Conservation (phyloP, 768 basidiomycete species). For the Gautieria morchelliformis region DNA sequence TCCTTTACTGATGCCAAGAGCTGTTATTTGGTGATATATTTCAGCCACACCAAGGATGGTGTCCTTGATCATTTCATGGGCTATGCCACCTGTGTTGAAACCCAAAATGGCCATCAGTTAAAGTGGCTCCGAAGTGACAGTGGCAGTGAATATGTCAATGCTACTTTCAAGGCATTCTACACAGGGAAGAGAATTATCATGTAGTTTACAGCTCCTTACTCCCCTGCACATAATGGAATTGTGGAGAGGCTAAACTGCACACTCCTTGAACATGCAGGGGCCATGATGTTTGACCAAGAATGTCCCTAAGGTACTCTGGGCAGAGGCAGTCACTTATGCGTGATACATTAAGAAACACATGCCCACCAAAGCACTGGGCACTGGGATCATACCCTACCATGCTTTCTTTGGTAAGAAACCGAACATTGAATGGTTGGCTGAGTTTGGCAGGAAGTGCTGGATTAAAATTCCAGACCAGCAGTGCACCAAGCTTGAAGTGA, state of each 20-base stretch:
- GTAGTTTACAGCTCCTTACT: slow-evolving; percentile 26
- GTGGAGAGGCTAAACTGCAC: neutral
- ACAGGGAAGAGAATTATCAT: slow-evolving; percentile 19
- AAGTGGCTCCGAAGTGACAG: neutral
- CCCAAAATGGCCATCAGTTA: neutral
- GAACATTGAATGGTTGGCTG: no score
- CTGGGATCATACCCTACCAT: slow-evolving; percentile 13
- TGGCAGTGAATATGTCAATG: slow-evolving; percentile 11
- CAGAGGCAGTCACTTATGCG: neutral
- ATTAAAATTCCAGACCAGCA: no score
- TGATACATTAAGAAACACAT: slow-evolving; percentile 5
- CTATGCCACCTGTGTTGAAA: neutral
- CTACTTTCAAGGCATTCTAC: slow-evolving; percentile 15
- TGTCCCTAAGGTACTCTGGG: neutral
- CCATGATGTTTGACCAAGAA: neutral
- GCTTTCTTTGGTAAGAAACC: slow-evolving; percentile 19
- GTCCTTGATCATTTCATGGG: neutral
- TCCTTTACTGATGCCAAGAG: neutral
- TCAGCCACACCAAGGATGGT: no score
- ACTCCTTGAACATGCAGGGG: neutral
- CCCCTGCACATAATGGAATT: no score
- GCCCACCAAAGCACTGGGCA: neutral
- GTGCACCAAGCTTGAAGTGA: no score
- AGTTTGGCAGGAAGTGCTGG: no score
- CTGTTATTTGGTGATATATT: neutral